Base-by-base conservation (phyloP, 2,329 filamentous ascomycete genomes). In the Aspergillus ochraceus region DNA sequence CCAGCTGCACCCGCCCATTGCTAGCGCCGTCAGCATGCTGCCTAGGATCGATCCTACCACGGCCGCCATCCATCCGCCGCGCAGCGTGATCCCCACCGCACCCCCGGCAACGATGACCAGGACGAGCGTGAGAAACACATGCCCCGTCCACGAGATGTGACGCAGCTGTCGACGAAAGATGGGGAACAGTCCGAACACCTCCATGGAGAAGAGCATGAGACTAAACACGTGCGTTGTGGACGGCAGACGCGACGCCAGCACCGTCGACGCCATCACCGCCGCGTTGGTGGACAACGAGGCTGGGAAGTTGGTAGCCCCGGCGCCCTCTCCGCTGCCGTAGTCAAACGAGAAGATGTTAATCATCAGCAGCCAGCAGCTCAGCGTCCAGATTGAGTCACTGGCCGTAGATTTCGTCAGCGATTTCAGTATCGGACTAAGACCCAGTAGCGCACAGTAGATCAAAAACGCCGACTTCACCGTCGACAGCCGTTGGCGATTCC, bases 301-400 rank as follows among this genome's bases (percentile, higher is more conserved):
- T 2, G 84, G 84, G 50, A 83, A 83, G 52, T 80, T 82, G 26
- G 77, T 77, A 58, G 76, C 76, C 63, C 71, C 74, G 26, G 75
- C 73, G 65, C 74, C 74, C 57, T 77, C 74, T 12, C 74, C 74
- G 55, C 90, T 90, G 11, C 91, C 91, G 76, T 99, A 99, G 81
- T 99, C 95, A 72, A 97, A 98, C 74, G 96, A 97, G 77, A 97
- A 96, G 62, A 98, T 92, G 75, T 99, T 99, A 77, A 97, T 94
- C 69, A 90, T 86, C 63, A 99, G 86, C 49, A 99, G 84, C 88
- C 92, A 95, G 71, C 91, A 93, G 54, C 91, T 95, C 81, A 99
- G 90, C 59, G 95, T 92, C 95, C 95, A 99, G 73, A 99, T 99
- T 49, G 90, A 95, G 81, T 99, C 95, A 58, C 87, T 90, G 8